Percentiles rank a stretch among this genome's conserved stretches.
Evolutionary conservation across 2,329 filamentous ascomycete genomes (phyloP).

Genomic region (Microsporum audouinii): DNA sequence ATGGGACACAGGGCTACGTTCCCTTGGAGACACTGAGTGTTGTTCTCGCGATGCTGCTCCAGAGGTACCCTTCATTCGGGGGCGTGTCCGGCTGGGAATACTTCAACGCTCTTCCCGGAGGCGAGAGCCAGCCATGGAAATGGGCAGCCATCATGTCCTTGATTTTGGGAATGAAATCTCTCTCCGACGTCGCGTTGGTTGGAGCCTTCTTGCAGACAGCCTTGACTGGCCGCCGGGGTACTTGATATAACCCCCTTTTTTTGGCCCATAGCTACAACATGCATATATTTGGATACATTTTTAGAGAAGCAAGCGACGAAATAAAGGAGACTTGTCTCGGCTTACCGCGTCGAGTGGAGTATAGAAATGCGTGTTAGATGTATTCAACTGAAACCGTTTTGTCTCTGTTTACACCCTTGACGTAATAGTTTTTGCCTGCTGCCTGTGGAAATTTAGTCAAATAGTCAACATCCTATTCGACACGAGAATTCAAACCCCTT

Average conservation of each 20-base stretch:
- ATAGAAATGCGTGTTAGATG: not conserved
- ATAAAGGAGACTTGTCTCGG: not conserved
- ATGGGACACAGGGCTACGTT: slow-evolving; percentile 56
- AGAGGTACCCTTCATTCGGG: slow-evolving; percentile 59
- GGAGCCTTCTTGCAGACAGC: not conserved
- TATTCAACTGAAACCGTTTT: not conserved
- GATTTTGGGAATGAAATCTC: slow-evolving; percentile 33
- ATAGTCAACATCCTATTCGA: not conserved
- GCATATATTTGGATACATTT: too few species aligned
- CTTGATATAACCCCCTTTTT: not conserved
- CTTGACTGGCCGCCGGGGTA: not conserved
- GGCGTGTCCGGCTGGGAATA: slow-evolving; percentile 96
- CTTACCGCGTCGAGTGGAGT: not conserved
- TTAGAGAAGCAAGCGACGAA: not conserved
- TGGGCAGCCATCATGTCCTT: slow-evolving; percentile 62
- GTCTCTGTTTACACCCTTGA: not conserved
- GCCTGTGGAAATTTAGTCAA: not conserved
- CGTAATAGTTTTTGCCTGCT: not conserved
- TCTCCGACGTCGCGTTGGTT: slow-evolving; percentile 23
- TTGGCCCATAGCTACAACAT: not conserved
- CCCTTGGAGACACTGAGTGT: slow-evolving; percentile 45
- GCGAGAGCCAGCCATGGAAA: slow-evolving; percentile 53
- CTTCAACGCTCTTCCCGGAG: slow-evolving; percentile 67
- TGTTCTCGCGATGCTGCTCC: slow-evolving; percentile 46
- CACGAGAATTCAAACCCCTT: not conserved